phyloP scores from a whole-genome alignment of 2,329 filamentous ascomycete species.

The Colletotrichum euphorbiae region DNA sequence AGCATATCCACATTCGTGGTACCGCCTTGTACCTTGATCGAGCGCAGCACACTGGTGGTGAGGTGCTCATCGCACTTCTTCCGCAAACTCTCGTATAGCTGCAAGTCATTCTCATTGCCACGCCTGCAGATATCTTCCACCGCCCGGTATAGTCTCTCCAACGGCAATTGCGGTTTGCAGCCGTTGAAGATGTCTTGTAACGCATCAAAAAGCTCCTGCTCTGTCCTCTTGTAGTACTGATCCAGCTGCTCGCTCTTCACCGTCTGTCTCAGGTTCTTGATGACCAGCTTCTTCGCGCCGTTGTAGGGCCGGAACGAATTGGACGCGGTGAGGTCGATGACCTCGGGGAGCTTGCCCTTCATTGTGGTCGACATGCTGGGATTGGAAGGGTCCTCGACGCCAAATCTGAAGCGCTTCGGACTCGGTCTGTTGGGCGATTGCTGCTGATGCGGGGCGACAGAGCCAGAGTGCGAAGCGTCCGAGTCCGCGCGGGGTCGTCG shows the following conservation, averaged over 20 bases:
- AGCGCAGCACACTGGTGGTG: slow-evolving; percentile 66
- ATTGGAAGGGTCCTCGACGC: slow-evolving; percentile 20
- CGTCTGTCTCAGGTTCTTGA: slow-evolving; percentile 87
- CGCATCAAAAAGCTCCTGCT: slow-evolving; percentile 79
- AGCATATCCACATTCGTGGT: slow-evolving; percentile 73
- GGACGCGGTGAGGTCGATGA: slow-evolving; percentile 49
- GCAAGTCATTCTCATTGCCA: slow-evolving; percentile 76
- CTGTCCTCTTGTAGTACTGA: slow-evolving; percentile 81
- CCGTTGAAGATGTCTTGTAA: slow-evolving; percentile 79
- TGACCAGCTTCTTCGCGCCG: slow-evolving; percentile 87
- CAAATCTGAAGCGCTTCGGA: slow-evolving; percentile 40
- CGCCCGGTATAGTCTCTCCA: slow-evolving; percentile 89
- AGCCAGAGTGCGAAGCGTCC: slow-evolving; percentile 46
- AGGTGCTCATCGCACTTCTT: slow-evolving; percentile 77
- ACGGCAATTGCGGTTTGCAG: slow-evolving; percentile 72
- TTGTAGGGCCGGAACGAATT: slow-evolving; percentile 75
- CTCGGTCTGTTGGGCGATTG: slow-evolving; percentile 33
- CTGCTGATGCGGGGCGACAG: slow-evolving; percentile 40
- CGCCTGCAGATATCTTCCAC: slow-evolving; percentile 92
- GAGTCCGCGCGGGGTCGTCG: slow-evolving; percentile 53
- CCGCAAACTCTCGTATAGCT: slow-evolving; percentile 67
- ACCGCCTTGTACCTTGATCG: slow-evolving; percentile 62
- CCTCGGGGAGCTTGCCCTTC: slow-evolving; percentile 55
- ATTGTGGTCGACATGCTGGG: slow-evolving; percentile 46
- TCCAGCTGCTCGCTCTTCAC: slow-evolving; percentile 71